A percentile compares a stretch with the other conserved stretches of the same genome.
phyloP scores from a whole-genome alignment of 2,329 filamentous ascomycete genomes.

The Chaetomiaceae sp. region DNA sequence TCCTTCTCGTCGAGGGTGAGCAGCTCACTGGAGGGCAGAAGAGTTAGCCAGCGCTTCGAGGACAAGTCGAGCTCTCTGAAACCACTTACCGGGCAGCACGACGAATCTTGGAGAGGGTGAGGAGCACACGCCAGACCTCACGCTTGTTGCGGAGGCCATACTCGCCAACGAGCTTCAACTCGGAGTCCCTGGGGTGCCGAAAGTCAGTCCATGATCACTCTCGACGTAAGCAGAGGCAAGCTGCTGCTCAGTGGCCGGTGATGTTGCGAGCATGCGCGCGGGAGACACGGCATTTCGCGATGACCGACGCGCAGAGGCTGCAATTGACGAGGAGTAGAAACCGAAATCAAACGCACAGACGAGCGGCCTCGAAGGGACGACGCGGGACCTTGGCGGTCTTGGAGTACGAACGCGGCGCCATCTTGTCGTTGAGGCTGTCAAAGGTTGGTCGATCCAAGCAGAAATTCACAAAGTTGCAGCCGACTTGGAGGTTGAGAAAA shows the following conservation, averaged over 20 bases:
- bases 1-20: conserved; percentile 99
- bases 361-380: conserved; percentile 98
- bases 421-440: conserved; percentile 32
- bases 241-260: conserved; percentile 96
- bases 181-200: conserved; percentile 75
- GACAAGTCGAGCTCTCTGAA: background rate
- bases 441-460: conserved; percentile 26
- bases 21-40: conserved; percentile 69
- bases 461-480: conserved; percentile 18
- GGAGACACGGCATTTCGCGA: conserved; percentile 6
- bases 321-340: conserved; percentile 21
- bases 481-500: conserved; percentile 19
- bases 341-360: conserved; percentile 70
- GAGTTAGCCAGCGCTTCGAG: conserved; percentile 4
- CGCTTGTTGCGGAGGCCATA: conserved; percentile 99
- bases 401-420: conserved; percentile 70
- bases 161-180: conserved; percentile 99
- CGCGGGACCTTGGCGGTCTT: conserved; percentile 98
- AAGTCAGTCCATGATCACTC: conserved; percentile 69
- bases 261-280: conserved; percentile 31
- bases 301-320: conserved; percentile 85
- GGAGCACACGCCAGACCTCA: conserved; percentile 99
- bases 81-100: conserved; percentile 92
- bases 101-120: conserved; percentile 99
- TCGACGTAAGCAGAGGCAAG: conserved; percentile 97